A percentile compares a stretch with the other conserved stretches of the same genome.
Evolutionary conservation across 805 yeast genomes (phyloP).

Genomic region (Debaryomyces maramus): DNA sequence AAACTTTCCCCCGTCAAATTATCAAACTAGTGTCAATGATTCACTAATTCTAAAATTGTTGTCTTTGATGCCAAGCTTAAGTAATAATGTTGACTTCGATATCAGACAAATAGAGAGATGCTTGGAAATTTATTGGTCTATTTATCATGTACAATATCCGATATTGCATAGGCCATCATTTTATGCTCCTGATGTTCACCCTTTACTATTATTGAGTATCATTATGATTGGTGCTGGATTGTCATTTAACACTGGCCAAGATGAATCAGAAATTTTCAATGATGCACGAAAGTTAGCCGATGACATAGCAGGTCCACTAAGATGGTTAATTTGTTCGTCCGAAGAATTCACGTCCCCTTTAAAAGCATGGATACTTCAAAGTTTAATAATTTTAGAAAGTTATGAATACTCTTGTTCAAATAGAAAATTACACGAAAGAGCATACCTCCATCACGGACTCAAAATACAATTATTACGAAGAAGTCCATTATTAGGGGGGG

Average conservation of each 20-base stretch:
- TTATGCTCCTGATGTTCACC: conserved; percentile 43
- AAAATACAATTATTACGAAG: conserved; percentile 22
- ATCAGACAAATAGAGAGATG: conserved; percentile 6
- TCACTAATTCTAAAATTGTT: conserved; percentile 1
- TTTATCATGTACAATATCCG: conserved; percentile 56
- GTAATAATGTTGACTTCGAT: conserved; percentile 6
- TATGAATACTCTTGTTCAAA: conserved; percentile 69
- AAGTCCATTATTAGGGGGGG: conserved; percentile 36
- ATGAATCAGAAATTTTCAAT: conserved; percentile 2
- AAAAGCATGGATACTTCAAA: conserved; percentile 68
- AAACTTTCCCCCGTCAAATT: conserved; percentile 2
- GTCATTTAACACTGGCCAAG: conserved; percentile 22
- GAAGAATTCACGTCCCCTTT: conserved; percentile 74
- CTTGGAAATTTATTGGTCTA: conserved; percentile 47
- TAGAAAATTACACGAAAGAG: conserved; percentile 69
- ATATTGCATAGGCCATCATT: conserved; percentile 59
- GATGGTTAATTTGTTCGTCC: conserved; percentile 66
- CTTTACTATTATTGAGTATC: conserved; percentile 52
- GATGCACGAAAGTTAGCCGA: conserved; percentile 36
- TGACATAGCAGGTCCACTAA: conserved; percentile 52
- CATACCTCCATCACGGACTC: conserved; percentile 80
- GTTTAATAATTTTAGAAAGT: conserved; percentile 64
- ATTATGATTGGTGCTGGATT: conserved; percentile 52
- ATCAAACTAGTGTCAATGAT: conserved; percentile 2
- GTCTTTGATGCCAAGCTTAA: conserved; percentile 6